Conservation (phyloP, 2,329 filamentous ascomycete genomes). For the Fusarium caatingaense region DNA sequence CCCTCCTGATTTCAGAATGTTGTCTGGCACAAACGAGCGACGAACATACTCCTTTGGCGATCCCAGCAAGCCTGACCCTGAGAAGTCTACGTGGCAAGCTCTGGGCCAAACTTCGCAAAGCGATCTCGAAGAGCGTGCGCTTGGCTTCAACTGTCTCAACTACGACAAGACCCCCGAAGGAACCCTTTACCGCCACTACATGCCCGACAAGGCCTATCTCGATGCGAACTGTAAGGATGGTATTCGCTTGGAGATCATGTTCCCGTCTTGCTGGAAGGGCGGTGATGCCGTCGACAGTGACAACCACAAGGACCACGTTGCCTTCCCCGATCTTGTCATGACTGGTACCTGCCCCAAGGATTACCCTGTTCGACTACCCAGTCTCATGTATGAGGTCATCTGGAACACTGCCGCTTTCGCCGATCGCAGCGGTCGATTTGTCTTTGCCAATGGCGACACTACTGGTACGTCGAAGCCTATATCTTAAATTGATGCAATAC, state of each 20-base stretch:
- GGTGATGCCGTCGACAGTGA: constrained; percentile 66
- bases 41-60: constrained; percentile 78
- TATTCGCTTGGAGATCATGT: constrained; percentile 84
- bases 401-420: constrained; percentile 77
- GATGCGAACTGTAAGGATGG: constrained; percentile 87
- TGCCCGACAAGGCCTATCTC: constrained; percentile 83
- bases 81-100: constrained; percentile 76
- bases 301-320: constrained; percentile 75
- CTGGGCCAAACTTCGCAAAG: constrained; percentile 73
- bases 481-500: constrained; percentile 59
- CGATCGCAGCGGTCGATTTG: constrained; percentile 73
- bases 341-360: constrained; percentile 78
- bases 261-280: constrained; percentile 91
- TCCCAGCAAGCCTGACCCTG: constrained; percentile 70
- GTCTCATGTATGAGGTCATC: constrained; percentile 88
- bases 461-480: constrained; percentile 63
- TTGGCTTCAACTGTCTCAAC: constrained; percentile 97
- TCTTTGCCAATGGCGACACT: constrained; percentile 81
- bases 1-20: constrained; percentile 81
- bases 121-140: constrained; percentile 79
- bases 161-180: constrained; percentile 74
- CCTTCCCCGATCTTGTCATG: constrained; percentile 82
- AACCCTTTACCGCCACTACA: constrained; percentile 81
- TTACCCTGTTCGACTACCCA: constrained; percentile 75
- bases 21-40: constrained; percentile 76